Percentiles rank a stretch among this genome's conserved stretches.
Conservation (phyloP, 2,329 filamentous ascomycete species). For the Saccharata proteae region DNA sequence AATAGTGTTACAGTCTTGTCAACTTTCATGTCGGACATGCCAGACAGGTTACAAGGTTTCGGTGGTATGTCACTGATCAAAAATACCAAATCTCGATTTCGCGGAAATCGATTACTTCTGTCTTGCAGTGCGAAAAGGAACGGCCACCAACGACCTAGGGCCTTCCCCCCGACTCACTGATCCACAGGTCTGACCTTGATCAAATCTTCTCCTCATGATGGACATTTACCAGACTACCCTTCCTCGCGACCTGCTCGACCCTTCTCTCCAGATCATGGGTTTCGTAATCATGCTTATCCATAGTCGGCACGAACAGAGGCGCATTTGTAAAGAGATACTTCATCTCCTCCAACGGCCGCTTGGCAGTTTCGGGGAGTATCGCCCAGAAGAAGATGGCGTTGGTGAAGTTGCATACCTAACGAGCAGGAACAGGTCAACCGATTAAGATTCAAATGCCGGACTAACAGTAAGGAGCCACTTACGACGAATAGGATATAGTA, state of each 20-base stretch:
- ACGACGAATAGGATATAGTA: conserved; percentile 50
- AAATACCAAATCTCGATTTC: too few species aligned
- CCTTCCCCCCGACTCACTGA: too few species aligned
- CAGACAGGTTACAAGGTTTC: too few species aligned
- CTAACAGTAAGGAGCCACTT: conserved; percentile 13
- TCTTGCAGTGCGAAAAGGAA: too few species aligned
- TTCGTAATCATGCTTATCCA: conserved; percentile 41
- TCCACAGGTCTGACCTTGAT: too few species aligned
- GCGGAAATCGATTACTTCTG: too few species aligned
- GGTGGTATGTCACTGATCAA: too few species aligned
- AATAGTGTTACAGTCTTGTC: too few species aligned
- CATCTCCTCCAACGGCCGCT: conserved; percentile 56
- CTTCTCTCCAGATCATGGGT: conserved; percentile 48
- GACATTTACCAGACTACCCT: conserved; percentile 24
- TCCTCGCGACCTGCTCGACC: conserved; percentile 44
- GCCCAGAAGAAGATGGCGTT: conserved; percentile 58
- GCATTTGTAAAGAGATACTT: conserved; percentile 54
- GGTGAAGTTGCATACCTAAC: conserved; percentile 51
- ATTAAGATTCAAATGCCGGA: neutral
- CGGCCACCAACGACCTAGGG: too few species aligned
- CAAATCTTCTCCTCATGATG: conserved; percentile 3
- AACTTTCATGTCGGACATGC: too few species aligned
- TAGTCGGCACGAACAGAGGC: conserved; percentile 49
- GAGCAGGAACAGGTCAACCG: too few species aligned
- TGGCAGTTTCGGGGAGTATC: conserved; percentile 53